Base-by-base conservation (phyloP, 257 asterid genomes). In the Salvia rosmarinus region DNA sequence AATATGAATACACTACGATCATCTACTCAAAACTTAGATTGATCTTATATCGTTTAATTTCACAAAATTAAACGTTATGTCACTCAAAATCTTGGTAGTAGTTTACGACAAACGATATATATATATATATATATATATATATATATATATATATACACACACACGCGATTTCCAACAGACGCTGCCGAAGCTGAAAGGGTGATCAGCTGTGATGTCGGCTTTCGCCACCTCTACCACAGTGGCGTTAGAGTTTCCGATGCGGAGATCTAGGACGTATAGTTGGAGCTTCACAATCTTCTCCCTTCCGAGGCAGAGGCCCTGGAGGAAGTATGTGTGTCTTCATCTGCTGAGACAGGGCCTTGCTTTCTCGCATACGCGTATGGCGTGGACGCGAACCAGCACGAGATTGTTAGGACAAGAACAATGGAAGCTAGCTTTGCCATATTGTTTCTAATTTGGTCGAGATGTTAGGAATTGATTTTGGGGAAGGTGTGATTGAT, bases 161-260 rank as follows among this genome's bases (percentile, higher is more conserved):
- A n/a, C n/a, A n/a, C n/a, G n/a, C n/a, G n/a, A n/a, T n/a, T n/a
- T n/a, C n/a, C n/a, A n/a, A n/a, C n/a, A 21, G 69, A 84, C 72
- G n/a, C 51, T 73, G 4, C 86, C 88, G 47, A 84, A 84, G 6
- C 23, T 0, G 0, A 77, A 61, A 1, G 49, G 2, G 0, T 84
- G 81, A 0, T 9, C 46, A 1, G 79, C 7, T 3, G 86, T 77
- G 70, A 81, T 67, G 17, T 78, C 42, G 12, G 84, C 71, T 2
- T 72, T 75, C 0, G 84, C 88, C 8, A 84, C 84, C 71, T 79
- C 86, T 39, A 44, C 68, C 1, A 73, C 81, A 0, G 84, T 73
- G 10, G 50, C 3, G 8, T 63, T 76, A 0, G 28, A 2, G 65
- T 34, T 21, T 2, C 86, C 86, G 9, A 55, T 47, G 4, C 72